Percentiles rank a stretch among this genome's conserved stretches.
phyloP scores from a whole-genome alignment of 768 basidiomycete genomes.

The Cyathus striatus region DNA sequence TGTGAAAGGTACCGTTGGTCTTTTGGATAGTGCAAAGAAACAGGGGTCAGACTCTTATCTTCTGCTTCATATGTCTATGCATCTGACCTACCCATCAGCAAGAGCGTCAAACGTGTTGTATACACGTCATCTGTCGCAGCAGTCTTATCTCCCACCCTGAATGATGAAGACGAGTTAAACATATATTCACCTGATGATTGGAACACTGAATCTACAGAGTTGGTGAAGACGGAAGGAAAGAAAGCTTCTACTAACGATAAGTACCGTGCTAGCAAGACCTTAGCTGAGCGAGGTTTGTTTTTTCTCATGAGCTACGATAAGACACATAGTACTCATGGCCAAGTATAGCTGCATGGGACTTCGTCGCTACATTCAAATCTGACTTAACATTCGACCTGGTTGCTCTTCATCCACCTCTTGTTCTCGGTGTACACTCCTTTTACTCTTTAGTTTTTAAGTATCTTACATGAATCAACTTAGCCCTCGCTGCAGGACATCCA shows the following conservation, averaged over 20 bases:
- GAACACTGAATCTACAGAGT: slow-evolving; percentile 45
- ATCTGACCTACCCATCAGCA: no score
- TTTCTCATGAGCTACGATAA: background rate
- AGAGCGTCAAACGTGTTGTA: slow-evolving; percentile 64
- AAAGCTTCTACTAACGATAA: slow-evolving; percentile 32
- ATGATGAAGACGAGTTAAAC: slow-evolving; percentile 5
- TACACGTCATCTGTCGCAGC: slow-evolving; percentile 56
- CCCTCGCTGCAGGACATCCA: no score
- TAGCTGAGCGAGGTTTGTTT: slow-evolving; percentile 48
- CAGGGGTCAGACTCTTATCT: no score
- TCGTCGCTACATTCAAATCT: slow-evolving; percentile 35
- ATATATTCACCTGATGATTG: slow-evolving; percentile 50
- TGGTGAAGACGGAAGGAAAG: slow-evolving; percentile 44
- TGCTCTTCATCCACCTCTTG: slow-evolving; percentile 51
- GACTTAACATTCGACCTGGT: slow-evolving; percentile 46
- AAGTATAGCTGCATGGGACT: slow-evolving; percentile 34
- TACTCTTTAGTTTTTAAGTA: no score
- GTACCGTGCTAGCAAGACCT: slow-evolving; percentile 55
- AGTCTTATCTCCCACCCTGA: slow-evolving; percentile 24
- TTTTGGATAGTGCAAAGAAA: no score
- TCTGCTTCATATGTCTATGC: no score
- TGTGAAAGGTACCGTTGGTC: no score
- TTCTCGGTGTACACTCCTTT: no score
- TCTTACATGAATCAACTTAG: background rate
- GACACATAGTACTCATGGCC: background rate